Evolutionary conservation across 1,284 basidiomycete species (phyloP), one percentile per base, ranked within the genome.

Genomic region (Trichosporon sp.): DNA sequence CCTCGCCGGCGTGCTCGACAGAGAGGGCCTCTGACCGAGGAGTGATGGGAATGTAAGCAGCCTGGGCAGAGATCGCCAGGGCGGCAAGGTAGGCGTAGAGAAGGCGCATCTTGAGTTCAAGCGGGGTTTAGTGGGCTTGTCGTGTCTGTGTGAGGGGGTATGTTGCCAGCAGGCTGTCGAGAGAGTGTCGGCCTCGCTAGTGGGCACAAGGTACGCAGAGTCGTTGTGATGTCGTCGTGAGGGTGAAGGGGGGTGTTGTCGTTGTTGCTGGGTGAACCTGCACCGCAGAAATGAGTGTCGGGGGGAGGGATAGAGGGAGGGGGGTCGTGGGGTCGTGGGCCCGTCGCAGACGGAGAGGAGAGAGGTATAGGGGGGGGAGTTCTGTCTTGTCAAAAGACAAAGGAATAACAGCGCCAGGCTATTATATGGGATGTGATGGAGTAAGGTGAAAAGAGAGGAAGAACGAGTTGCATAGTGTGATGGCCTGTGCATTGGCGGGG

Each of bases 241-340:
- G 34, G n/a, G 27, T 27, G 46, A 25, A 19, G 44, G 44, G 44
- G 46, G 46, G 16, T 25, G 49, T 16, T 29, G 49, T 54, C 49
- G 49, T 54, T 16, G 49, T 54, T 54, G 31, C 49, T 54, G 49
- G 49, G 49, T 54, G 49, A 54, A 14, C 49, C 49, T 16, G 49
- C 49, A 54, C 49, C 49, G 21, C 49, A 54, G 49, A 36, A 58
- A 58, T 14, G 56, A 58, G 16, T 58, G 56, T 58, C 56, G 49
- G 49, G 49, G 49, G 49, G 44, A 46, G n/a, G n/a, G 19, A 19
- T 23, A 16, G 19, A 59, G 25, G 58, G 23, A 16, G 25, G 21
- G 29, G 37, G 29, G 36, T 14, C 23, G 27, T 54, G 49, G n/a
- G 49, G 49, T 54, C 49, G 49, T 54, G 11, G 49, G 34, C 27